A percentile compares a stretch with the other conserved stretches of the same genome.
Evolutionary conservation across 2,329 filamentous ascomycete species (phyloP).

Genomic region (Aureobasidium pullulans): DNA sequence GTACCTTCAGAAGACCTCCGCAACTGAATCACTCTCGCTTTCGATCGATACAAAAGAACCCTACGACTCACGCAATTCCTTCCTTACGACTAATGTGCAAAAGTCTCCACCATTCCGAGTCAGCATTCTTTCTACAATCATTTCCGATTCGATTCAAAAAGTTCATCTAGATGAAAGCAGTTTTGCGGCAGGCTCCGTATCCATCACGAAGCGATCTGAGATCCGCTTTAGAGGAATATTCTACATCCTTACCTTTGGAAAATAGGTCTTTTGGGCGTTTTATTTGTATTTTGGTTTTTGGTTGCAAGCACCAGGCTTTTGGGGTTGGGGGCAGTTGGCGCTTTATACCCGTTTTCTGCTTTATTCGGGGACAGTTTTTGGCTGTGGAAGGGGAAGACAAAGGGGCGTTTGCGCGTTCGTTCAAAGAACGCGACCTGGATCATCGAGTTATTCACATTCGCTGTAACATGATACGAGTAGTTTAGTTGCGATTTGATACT

Average conservation of each 20-base stretch:
- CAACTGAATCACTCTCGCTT: background rate
- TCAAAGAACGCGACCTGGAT: background rate
- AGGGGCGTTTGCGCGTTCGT: background rate
- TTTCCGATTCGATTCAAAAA: background rate
- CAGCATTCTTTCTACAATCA: background rate
- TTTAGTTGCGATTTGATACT: background rate
- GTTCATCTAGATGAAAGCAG: background rate
- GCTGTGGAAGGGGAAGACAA: background rate
- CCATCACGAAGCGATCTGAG: background rate
- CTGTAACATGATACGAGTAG: background rate
- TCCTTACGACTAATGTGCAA: background rate
- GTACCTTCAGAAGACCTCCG: background rate
- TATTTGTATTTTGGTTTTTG: background rate
- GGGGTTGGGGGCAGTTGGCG: background rate
- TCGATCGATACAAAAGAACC: background rate
- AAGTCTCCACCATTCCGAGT: background rate
- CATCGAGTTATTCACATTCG: background rate
- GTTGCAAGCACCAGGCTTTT: background rate
- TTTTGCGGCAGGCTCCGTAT: background rate
- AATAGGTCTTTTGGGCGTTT: slow-evolving; percentile 10
- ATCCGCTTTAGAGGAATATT: background rate
- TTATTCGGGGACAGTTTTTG: background rate
- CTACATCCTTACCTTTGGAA: background rate
- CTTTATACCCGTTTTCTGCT: slow-evolving; percentile 15
- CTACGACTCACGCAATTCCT: background rate